These are phyloP conservation scores for Boletus albobrunnescens DNA, from an alignment of 1,284 basidiomycete species.

Conservation along the genomic window DNA sequence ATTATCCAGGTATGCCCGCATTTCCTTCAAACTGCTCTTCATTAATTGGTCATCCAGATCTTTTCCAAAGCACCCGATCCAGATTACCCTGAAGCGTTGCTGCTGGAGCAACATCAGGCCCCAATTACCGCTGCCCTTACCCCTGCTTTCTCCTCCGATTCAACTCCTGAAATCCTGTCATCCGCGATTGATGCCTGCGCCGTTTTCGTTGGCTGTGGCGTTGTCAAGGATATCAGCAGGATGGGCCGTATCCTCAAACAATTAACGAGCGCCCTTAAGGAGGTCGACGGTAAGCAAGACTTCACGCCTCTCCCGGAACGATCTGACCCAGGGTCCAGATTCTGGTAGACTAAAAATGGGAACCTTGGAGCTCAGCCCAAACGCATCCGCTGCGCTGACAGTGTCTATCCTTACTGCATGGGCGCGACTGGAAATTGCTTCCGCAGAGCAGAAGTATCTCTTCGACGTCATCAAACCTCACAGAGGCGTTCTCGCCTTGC, in stretches of 20 bases:
- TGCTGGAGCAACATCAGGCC: slow-evolving; percentile 98
- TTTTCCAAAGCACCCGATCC: slow-evolving; percentile 88
- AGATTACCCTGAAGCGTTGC: slow-evolving; percentile 84
- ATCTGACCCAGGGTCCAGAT: slow-evolving; percentile 44
- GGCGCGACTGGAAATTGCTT: slow-evolving; percentile 89
- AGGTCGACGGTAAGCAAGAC: slow-evolving; percentile 67
- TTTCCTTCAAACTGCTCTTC: not conserved
- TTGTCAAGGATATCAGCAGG: slow-evolving; percentile 82
- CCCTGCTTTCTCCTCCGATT: slow-evolving; percentile 92
- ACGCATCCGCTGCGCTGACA: slow-evolving; percentile 92
- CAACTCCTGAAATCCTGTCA: slow-evolving; percentile 92
- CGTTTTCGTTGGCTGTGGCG: slow-evolving; percentile 92
- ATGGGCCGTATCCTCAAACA: slow-evolving; percentile 96
- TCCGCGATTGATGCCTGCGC: slow-evolving; percentile 93
- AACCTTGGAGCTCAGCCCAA: slow-evolving; percentile 86
- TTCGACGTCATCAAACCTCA: slow-evolving; percentile 83
- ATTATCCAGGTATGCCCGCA: slow-evolving; percentile 76
- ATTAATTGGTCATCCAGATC: slow-evolving; percentile 45
- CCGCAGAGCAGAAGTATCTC: slow-evolving; percentile 73
- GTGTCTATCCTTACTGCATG: slow-evolving; percentile 93
- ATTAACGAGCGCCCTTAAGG: slow-evolving; percentile 84
- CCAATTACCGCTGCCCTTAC: slow-evolving; percentile 98
- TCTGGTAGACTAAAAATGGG: slow-evolving; percentile 83
- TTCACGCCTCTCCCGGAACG: not conserved
- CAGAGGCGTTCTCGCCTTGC: slow-evolving; percentile 65